Percentiles rank a stretch among this genome's conserved stretches.
Evolutionary conservation across 1,284 basidiomycete genomes (phyloP).

Genomic region (Irpex lacteus): DNA sequence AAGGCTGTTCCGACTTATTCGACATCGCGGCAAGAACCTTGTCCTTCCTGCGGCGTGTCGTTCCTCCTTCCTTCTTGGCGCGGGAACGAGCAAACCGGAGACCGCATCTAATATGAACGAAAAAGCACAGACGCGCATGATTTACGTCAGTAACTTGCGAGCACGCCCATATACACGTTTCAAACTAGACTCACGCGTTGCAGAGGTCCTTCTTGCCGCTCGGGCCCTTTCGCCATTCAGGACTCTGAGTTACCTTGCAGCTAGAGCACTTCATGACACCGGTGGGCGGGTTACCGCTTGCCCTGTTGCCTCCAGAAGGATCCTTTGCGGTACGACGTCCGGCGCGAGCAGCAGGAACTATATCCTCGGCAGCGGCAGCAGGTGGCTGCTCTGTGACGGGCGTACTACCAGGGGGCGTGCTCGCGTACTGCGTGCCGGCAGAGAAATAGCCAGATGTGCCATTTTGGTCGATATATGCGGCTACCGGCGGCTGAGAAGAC

Average conservation of each 20-base stretch:
- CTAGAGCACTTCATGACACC: conserved; percentile 77
- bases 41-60: conserved; percentile 46
- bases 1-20: conserved; percentile 31
- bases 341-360: conserved; percentile 64
- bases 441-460: conserved; percentile 21
- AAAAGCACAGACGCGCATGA: conserved; percentile 16
- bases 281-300: conserved; percentile 60
- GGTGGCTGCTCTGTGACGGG: conserved; percentile 23
- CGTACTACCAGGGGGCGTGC: conserved; percentile 12
- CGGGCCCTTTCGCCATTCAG: conserved; percentile 93
- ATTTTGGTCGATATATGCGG: conserved; percentile 25
- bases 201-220: conserved; percentile 90
- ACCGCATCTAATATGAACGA: conserved; percentile 57
- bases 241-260: conserved; percentile 82
- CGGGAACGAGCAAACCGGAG: conserved; percentile 78
- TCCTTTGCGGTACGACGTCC: conserved; percentile 40
- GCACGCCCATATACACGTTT: conserved; percentile 16
- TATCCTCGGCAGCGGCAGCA: conserved; percentile 34
- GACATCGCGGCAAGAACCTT: conserved; percentile 34
- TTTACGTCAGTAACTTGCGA: conserved; percentile 4
- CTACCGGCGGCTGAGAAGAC: conserved; percentile 4
- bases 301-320: conserved; percentile 29
- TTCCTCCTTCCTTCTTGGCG: conserved; percentile 75
- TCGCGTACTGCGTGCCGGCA: conserved; percentile 15
- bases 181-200: conserved; percentile 72